These are phyloP conservation scores for Fistulifera solaris DNA, from an alignment of 108 stramenopile species.

Conservation along the genomic window DNA sequence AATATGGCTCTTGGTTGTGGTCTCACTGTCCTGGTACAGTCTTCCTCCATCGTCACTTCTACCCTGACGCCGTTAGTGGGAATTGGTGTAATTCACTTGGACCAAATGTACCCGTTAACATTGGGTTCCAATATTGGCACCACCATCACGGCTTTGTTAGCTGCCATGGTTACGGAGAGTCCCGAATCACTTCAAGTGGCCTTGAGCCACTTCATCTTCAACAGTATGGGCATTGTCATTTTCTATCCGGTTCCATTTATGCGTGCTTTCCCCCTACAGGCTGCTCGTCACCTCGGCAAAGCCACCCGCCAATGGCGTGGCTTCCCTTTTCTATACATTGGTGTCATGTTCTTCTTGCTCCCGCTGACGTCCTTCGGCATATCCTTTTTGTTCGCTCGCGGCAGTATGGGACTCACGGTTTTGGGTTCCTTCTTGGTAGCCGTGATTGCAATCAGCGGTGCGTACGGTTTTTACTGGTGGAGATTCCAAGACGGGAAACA, in stretches of 20 bases:
- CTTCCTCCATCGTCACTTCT: constrained; percentile 57
- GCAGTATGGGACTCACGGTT: constrained; percentile 45
- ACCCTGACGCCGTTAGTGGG: constrained; percentile 66
- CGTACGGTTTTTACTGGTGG: constrained; percentile 12
- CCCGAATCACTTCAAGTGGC: constrained; percentile 51
- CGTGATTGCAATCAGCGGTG: neutral
- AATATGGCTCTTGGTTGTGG: constrained; percentile 71
- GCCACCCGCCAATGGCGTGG: constrained; percentile 37
- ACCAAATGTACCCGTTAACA: constrained; percentile 58
- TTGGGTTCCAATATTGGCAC: constrained; percentile 76
- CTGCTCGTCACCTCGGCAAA: constrained; percentile 51
- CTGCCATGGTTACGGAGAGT: constrained; percentile 49
- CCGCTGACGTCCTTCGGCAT: constrained; percentile 51
- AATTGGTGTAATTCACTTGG: constrained; percentile 38
- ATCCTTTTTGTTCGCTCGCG: constrained; percentile 36
- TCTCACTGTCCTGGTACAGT: constrained; percentile 67
- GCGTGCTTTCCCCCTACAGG: constrained; percentile 50
- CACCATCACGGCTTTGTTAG: constrained; percentile 54
- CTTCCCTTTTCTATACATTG: constrained; percentile 61
- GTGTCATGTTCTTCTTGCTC: constrained; percentile 48
- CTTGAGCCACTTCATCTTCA: constrained; percentile 68
- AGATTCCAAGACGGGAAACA: constrained; percentile 29
- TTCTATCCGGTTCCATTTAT: constrained; percentile 79
- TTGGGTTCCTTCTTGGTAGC: constrained; percentile 47
- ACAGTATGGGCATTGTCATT: constrained; percentile 49